These are phyloP conservation scores for Phlebiopsis flavidoalba DNA, from an alignment of 768 basidiomycete genomes.

Conservation along the genomic window DNA sequence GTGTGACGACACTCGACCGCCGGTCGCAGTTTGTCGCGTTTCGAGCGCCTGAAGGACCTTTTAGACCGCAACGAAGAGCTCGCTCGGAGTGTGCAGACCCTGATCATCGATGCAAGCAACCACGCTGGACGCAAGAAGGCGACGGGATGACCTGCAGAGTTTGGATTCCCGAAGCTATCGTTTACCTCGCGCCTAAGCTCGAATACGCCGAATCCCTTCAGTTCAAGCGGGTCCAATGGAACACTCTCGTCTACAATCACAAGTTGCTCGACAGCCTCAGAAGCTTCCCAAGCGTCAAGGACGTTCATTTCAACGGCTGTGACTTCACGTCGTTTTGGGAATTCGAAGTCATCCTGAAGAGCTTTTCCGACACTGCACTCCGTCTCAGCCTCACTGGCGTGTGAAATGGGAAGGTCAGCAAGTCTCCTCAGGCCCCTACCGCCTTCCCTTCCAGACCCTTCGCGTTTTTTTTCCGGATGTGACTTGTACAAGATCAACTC, in stretches of 20 bases:
- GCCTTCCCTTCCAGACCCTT: not conserved
- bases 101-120: not conserved
- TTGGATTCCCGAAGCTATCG: not conserved
- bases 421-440: not conserved
- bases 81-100: not conserved
- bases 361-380: not conserved
- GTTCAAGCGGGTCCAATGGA: not conserved
- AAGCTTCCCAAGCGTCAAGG: not conserved
- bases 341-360: not conserved
- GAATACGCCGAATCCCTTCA: not conserved
- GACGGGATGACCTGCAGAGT: not conserved
- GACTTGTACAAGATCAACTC: not conserved
- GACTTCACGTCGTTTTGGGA: not conserved
- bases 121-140: not conserved
- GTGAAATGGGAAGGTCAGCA: no score
- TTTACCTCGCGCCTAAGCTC: not conserved
- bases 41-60: not conserved
- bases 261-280: not conserved
- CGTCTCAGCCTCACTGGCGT: not conserved
- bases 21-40: not conserved
- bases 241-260: not conserved
- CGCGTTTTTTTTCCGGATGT: not conserved
- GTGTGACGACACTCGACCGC: not conserved
- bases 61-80: not conserved
- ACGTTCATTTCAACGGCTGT: not conserved